A percentile compares a stretch with the other conserved stretches of the same genome.
Conservation (phyloP, 805 yeast genomes). For the Pichia thaimueangensis region DNA sequence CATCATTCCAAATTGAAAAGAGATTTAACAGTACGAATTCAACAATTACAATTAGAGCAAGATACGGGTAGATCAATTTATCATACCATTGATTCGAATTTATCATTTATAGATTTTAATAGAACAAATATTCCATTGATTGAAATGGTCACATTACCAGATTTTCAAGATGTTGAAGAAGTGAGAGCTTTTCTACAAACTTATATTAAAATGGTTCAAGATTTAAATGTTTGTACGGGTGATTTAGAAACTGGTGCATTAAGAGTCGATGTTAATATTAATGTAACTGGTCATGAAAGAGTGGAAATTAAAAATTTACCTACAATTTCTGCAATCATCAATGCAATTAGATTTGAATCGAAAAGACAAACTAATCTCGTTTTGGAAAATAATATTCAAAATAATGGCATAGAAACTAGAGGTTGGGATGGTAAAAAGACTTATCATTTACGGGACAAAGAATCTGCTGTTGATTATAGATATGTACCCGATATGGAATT, state of each 20-base stretch:
- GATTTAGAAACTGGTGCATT: conserved; percentile 93
- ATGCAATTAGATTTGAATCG: conserved; percentile 71
- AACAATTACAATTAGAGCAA: conserved; percentile 88
- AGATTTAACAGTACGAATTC: conserved; percentile 49
- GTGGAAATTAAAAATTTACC: conserved; percentile 89
- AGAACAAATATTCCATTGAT: conserved; percentile 81
- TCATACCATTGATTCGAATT: conserved; percentile 28
- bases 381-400: conserved; percentile 15
- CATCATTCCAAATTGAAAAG: conserved; percentile 44
- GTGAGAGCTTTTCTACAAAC: conserved; percentile 77
- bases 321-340: conserved; percentile 70
- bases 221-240: conserved; percentile 73
- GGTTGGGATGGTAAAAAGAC: conserved; percentile 87
- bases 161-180: conserved; percentile 58
- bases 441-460: conserved; percentile 64
- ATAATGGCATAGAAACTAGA: conserved; percentile 55
- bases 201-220: conserved; percentile 64
- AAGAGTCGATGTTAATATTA: conserved; percentile 91
- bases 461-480: conserved; percentile 77
- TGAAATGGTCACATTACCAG: conserved; percentile 90
- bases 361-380: conserved; percentile 55
- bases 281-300: conserved; percentile 62
- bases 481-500: conserved; percentile 94
- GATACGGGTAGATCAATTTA: conserved; percentile 84
- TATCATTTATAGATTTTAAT: conserved; percentile 63